Evolutionary conservation across 805 yeast genomes (phyloP), one percentile per base, ranked within the genome.

Genomic region (Candida chauliodis): DNA sequence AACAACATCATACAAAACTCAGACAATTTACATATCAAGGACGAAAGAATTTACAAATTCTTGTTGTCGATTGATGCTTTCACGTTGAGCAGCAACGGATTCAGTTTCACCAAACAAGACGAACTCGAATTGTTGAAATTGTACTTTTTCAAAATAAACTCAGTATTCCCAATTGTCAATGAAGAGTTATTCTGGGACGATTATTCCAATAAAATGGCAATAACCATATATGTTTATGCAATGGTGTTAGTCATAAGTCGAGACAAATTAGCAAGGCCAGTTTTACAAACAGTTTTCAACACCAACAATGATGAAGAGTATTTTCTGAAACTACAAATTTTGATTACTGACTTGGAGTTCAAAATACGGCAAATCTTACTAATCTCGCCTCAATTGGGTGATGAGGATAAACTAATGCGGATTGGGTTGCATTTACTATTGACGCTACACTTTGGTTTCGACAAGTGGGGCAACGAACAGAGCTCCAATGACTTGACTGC

Each of bases 321-420:
- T 30, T 20, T 13, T 36, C 8, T 13, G 13, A 21, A 17, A 13
- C 37, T 42, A 16, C 33, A 25, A 17, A 33, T 30, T 14, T 53
- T 55, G 26, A 48, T 55, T 40, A 38, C 50, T 10, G 57, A 51
- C 11, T 43, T 61, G 23, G 67, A 64, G 18, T 36, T 43, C 29
- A 64, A 63, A 41, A 53, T 64, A 13, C 48, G 69, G n/a, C 70
- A 63, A 42, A 29, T 63, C 14, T 14, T 55, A 10, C 37, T 55
- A 14, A 36, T 60, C 7, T 41, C 59, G 11, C 56, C 59, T 7
- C 58, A 57, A 34, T 45, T 62, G 17, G 68, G 68, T 11, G 66
- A 61, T 38, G 47, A 48, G 28, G 63, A 61, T 38, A 56, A 51
- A 38, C 43, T 60, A 22, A 43, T 47, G 8, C 30, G 56, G 18